Evolutionary conservation across 345 rosid genomes (phyloP).

Genomic region (Salix koriyanagi): DNA sequence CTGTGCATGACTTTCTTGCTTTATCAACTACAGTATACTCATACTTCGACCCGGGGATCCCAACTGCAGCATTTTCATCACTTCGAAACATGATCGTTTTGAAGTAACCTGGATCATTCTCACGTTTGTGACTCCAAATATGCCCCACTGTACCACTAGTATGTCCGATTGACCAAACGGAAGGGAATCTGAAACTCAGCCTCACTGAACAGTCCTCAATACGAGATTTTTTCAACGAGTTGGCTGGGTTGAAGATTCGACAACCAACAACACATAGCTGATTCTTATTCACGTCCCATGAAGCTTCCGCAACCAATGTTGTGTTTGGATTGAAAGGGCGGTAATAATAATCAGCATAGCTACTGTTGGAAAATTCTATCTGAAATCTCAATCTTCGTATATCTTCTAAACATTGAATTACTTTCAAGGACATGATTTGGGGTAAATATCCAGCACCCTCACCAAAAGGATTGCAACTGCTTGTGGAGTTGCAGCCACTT

Average conservation of each 20-base stretch:
- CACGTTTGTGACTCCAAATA: constrained; percentile 22
- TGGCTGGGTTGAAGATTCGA: constrained; percentile 12
- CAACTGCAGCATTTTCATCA: not conserved
- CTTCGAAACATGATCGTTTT: constrained; percentile 6
- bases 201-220: constrained; percentile 31
- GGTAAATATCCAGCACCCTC: constrained; percentile 19
- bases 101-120: constrained; percentile 16
- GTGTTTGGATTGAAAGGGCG: constrained; percentile 18
- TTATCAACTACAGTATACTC: constrained; percentile 17
- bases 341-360: not conserved
- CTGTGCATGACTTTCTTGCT: constrained; percentile 10
- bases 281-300: constrained; percentile 27
- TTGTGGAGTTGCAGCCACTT: constrained; percentile 13
- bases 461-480: constrained; percentile 22
- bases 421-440: constrained; percentile 13
- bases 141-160: constrained; percentile 14
- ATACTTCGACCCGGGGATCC: constrained; percentile 28
- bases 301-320: constrained; percentile 32
- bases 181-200: constrained; percentile 34
- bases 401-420: constrained; percentile 23
- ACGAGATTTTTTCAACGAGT: not conserved
- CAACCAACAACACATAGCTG: constrained; percentile 26
- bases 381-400: constrained; percentile 16
- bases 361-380: constrained; percentile 18
- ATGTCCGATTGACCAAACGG: constrained; percentile 29